Conservation (phyloP, 805 yeast genomes). For the Wickerhamiella kurtzmanii region DNA sequence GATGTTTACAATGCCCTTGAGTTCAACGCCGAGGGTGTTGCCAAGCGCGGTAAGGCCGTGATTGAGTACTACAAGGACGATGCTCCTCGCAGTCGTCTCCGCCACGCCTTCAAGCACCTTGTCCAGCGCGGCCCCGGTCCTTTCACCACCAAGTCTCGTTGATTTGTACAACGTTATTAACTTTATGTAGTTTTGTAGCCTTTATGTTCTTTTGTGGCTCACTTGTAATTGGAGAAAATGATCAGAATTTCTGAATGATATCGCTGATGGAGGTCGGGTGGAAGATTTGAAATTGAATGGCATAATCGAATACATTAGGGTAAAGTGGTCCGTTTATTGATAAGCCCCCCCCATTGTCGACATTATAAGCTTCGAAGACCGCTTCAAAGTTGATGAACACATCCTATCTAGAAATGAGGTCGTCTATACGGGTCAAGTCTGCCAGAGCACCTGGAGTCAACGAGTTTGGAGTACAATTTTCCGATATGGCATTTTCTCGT, state of each 20-base stretch:
- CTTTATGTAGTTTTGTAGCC: neutral
- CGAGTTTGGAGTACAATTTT: no score
- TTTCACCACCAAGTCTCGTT: slow-evolving; percentile 6
- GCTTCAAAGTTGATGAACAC: no score
- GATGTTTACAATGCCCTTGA: slow-evolving; percentile 75
- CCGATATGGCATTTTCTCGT: neutral
- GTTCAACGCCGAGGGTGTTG: slow-evolving; percentile 88
- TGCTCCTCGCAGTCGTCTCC: slow-evolving; percentile 59
- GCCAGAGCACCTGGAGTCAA: neutral
- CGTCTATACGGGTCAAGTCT: neutral
- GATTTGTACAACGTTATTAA: neutral
- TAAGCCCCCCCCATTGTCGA: no score
- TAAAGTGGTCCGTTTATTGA: no score
- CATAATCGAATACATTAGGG: no score
- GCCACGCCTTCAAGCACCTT: slow-evolving; percentile 18
- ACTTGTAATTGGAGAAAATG: no score
- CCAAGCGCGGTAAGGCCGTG: slow-evolving; percentile 69
- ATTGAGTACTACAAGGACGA: slow-evolving; percentile 71
- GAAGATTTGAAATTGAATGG: no score
- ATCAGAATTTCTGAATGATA: no score
- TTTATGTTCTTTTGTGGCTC: no score
- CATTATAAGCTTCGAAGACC: no score
- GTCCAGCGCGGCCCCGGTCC: slow-evolving; percentile 23
- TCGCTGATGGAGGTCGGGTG: no score
- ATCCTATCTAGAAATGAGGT: no score